Percentiles rank a stretch among this genome's conserved stretches.
phyloP scores from a whole-genome alignment of 2,329 filamentous ascomycete genomes.

The Diplodia seriata region DNA sequence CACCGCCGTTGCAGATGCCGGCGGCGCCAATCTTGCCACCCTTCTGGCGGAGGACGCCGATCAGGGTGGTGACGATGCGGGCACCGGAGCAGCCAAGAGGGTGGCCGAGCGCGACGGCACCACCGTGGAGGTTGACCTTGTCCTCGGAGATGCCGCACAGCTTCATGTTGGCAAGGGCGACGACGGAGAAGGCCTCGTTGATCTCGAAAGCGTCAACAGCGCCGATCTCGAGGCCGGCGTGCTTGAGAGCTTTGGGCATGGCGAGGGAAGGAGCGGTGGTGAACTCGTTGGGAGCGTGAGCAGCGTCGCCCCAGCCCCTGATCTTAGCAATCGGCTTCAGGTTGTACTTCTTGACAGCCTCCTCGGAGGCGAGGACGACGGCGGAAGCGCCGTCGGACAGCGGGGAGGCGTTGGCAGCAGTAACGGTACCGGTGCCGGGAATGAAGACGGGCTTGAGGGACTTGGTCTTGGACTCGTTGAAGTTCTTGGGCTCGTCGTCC shows the following conservation, averaged over 20 bases:
- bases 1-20: constrained; percentile 97
- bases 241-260: constrained; percentile 96
- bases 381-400: constrained; percentile 95
- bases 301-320: constrained; percentile 95
- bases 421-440: constrained; percentile 85
- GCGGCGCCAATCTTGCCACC: constrained; percentile 92
- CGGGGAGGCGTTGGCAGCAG: constrained; percentile 93
- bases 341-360: constrained; percentile 88
- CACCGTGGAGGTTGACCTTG: constrained; percentile 94
- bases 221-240: constrained; percentile 80
- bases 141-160: constrained; percentile 78
- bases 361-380: constrained; percentile 90
- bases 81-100: constrained; percentile 93
- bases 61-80: constrained; percentile 87
- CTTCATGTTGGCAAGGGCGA: constrained; percentile 96
- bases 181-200: constrained; percentile 98
- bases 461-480: constrained; percentile 60
- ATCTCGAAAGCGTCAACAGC: constrained; percentile 95
- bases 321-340: constrained; percentile 96
- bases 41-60: constrained; percentile 87
- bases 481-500: constrained; percentile 96
- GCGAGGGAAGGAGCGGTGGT: constrained; percentile 92
- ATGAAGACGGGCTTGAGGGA: constrained; percentile 76
- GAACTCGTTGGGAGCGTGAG: constrained; percentile 90
- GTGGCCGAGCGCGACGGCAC: constrained; percentile 94